Conservation (phyloP, 2,329 filamentous ascomycete species). For the Cadophora malorum region DNA sequence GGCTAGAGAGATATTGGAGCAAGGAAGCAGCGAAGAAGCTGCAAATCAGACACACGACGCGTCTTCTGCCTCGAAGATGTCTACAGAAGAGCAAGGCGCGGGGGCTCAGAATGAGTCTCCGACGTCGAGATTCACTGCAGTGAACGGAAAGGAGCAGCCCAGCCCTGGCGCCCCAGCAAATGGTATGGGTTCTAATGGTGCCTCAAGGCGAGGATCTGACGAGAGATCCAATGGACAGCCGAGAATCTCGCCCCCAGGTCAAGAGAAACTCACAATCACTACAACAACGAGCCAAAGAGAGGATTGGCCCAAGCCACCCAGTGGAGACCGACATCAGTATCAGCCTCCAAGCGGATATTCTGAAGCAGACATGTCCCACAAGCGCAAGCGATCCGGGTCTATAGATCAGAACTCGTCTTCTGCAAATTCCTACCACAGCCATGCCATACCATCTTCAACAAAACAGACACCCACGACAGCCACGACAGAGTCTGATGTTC, state of each 20-base stretch:
- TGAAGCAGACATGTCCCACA: conserved; percentile 55
- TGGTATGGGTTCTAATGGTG: conserved; percentile 34
- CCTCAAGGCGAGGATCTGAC: conserved; percentile 41
- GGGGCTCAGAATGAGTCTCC: conserved; percentile 39
- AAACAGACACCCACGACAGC: conserved; percentile 44
- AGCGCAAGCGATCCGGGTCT: conserved; percentile 75
- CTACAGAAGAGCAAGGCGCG: conserved; percentile 32
- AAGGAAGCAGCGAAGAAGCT: conserved; percentile 16
- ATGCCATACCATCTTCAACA: conserved; percentile 46
- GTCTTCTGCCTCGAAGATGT: conserved; percentile 26
- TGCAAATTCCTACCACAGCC: conserved; percentile 47
- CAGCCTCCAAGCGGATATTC: conserved; percentile 37
- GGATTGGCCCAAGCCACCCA: conserved; percentile 42
- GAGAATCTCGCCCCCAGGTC: conserved; percentile 42
- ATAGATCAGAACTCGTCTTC: conserved; percentile 51
- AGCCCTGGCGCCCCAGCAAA: conserved; percentile 14
- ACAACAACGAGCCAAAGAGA: conserved; percentile 37
- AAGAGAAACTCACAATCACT: conserved; percentile 45
- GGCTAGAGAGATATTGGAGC: conserved; percentile 35
- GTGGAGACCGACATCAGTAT: conserved; percentile 37
- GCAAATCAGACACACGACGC: conserved; percentile 14
- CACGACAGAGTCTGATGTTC: conserved; percentile 45
- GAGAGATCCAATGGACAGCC: conserved; percentile 44
- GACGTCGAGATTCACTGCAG: conserved; percentile 46
- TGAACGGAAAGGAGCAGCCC: conserved; percentile 43